Evolutionary conservation across 2,329 filamentous ascomycete genomes (phyloP), one percentile per base, ranked within the genome.

Genomic region (Emmonsiellopsis sp.): DNA sequence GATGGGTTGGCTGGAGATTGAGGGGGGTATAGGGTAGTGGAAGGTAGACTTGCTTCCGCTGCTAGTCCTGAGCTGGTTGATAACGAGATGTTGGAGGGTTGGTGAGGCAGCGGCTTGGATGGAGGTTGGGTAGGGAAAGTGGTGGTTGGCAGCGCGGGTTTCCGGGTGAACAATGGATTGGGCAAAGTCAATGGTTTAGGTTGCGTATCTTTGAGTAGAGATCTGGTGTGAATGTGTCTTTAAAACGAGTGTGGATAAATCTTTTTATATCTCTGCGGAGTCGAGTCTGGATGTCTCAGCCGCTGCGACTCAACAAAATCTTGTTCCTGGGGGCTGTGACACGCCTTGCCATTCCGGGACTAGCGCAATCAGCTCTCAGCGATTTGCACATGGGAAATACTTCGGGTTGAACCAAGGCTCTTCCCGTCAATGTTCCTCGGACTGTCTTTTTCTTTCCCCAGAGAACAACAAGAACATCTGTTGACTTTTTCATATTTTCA

Each of bases 341-440:
- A 46, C 35, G 13, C 42, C 49, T 51, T 46, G 45, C 54, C 26
- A 16, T 7, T 35, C 41, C 37, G 2, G 54, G 54, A 11, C 32
- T 55, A 55, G 54, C 11, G 50, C 13, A 34, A 10, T 3, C 42
- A 31, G 9, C 4, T 9, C n/a, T 31, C 6, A 11, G 44, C 34
- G 44, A 34, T 46, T 34, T 46, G 44, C 9, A 20, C 11, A 3
- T 16, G n/a, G 16, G 4, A 41, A 41, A 5, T 32, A 31, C 8
- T 45, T 9, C 16, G 20, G 43, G 3, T 5, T 26, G 20, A 26
- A 26, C 20, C 20, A 26, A 26, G 20, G 20, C 20, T 26, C 20
- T 26, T 26, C 20, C 20, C 20, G 20, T 26, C 20, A 26, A 26
- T 26, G 20, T 26, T 26, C 20, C 20, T 26, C 20, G 20, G 20